Evolutionary conservation across 306 rosid species (phyloP).

Genomic region (Delonix regia): DNA sequence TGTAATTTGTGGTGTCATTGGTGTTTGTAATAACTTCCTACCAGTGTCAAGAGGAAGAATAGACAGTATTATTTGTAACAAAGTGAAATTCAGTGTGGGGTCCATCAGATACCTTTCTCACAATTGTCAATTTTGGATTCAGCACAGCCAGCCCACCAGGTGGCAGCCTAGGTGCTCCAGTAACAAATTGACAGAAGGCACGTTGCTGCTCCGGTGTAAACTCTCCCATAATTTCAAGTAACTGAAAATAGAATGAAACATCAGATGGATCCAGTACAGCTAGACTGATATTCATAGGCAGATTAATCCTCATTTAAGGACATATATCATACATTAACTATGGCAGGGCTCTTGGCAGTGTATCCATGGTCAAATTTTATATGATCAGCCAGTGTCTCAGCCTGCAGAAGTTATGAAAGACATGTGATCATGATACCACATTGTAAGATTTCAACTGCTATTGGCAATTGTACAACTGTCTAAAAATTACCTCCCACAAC

Average conservation of each 20-base stretch:
- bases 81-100: too few relatives aligned
- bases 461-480: background rate
- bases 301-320: background rate
- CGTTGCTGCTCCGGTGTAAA: conserved; percentile 93
- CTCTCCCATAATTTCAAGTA: conserved; percentile 95
- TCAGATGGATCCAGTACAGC: conserved; percentile 28
- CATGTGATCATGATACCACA: background rate
- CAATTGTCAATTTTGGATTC: conserved; percentile 93
- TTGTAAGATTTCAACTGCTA: conserved; percentile 13
- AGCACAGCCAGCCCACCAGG: conserved; percentile 95
- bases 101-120: conserved; percentile 99
- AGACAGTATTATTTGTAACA: too few relatives aligned
- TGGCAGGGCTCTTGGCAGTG: conserved; percentile 95
- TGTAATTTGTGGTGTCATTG: too few relatives aligned
- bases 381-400: conserved; percentile 90
- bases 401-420: conserved; percentile 52
- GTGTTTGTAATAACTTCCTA: too few relatives aligned
- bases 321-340: conserved; percentile 71
- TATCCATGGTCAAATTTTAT: conserved; percentile 98
- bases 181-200: conserved; percentile 95
- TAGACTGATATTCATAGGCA: conserved; percentile 13
- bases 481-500: conserved; percentile 82
- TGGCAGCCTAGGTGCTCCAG: conserved; percentile 97
- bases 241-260: conserved; percentile 52
- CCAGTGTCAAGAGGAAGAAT: too few relatives aligned